Evolutionary conservation across 192 early-diverging fungal species (phyloP), one percentile per base, ranked within the genome.

Genomic region (Cladochytrium replicatum): DNA sequence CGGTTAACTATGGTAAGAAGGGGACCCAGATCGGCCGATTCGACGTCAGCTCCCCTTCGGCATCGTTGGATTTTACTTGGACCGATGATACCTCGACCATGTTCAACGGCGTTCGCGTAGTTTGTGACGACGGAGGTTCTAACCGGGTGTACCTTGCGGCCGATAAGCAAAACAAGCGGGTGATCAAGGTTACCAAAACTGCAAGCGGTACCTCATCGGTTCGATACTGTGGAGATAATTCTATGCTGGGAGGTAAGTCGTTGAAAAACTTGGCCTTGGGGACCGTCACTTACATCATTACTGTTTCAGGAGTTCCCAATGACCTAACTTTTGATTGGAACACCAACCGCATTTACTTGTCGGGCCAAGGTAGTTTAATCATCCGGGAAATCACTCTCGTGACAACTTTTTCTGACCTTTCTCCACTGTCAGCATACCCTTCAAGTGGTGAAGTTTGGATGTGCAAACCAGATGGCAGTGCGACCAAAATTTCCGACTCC

Each of bases 401-500:
- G 68, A 67, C 39, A 41, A 68, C 15, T 69, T 64, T 1, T 65
- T 65, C 7, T 68, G 68, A 67, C 54, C 50, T 38, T 75, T 63
- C 38, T 63, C 63, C 1, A 38, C 50, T 22, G 50, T 68, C 43
- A 53, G 59, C 2, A 47, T 26, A n/a, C 7, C 24, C 66, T 11
- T 65, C 63, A 26, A 62, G 61, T 26, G 72, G 72, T 34, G 69
- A 72, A 29, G 58, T 75, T 39, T 75, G 72, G 72, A 63, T 60
- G 2, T 75, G 72, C 59, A 58, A 57, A 46, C 22, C 30, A 29
- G 31, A 4, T 0, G 72, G 72, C 37, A 52, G n/a, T 21, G 65
- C 74, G 6, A 56, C 0, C 1, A 53, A 37, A 46, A 54, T 78
- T 2, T 58, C 51, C 2, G 4, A 17, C 6, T 13, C 13, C 34